Base-by-base conservation (phyloP, 2,329 filamentous ascomycete genomes). In the Nothomitra cinnamomea region DNA sequence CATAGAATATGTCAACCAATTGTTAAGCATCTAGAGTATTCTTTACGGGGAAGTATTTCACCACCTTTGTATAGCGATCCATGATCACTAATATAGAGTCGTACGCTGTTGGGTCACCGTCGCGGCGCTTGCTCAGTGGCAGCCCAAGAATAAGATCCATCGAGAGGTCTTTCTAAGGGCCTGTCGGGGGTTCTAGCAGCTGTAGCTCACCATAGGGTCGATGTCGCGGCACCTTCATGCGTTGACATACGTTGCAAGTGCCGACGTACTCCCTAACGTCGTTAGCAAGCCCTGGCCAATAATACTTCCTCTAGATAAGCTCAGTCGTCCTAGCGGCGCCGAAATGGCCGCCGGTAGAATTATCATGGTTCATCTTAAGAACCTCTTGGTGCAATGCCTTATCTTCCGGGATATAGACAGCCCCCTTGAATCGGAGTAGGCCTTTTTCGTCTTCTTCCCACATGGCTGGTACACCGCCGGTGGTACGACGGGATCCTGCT, bases 131-230 rank as follows among this genome's bases (percentile, higher is more conserved):
- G 42, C 13, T 51, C 55, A 43, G 19, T 54, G 55, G 58, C 43
- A 63, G 54, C 8, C 59, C 56, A 13, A 54, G 57, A 51, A 62
- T 63, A 35, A 62, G 61, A 51, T 62, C 57, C 7, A 60, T 59
- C 13, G 53, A 51, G 1, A 58, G 54, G 1, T 41, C 38, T 7
- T 22, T 45, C 57, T 56, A 58, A 25, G 51, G 53, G 1, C 13
- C 10, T 21, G 53, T 40, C 0, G 50, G 56, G 1, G 51, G 35
- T 15, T 48, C 22, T 13, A 56, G 21, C 0, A 48, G 51, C 15
- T 55, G 38, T 2, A 57, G 36, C 1, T 51, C 4, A 1, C 54
- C 42, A 21, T 53, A 28, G 2, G 19, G 55, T 1, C 2, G 28
- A 15, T 55, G 49, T 22, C 28, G 25, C 19, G 48, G 36, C 6